These are phyloP conservation scores for Spizellomyces sp. DNA, from an alignment of 192 early-diverging fungal genomes.

Conservation along the genomic window DNA sequence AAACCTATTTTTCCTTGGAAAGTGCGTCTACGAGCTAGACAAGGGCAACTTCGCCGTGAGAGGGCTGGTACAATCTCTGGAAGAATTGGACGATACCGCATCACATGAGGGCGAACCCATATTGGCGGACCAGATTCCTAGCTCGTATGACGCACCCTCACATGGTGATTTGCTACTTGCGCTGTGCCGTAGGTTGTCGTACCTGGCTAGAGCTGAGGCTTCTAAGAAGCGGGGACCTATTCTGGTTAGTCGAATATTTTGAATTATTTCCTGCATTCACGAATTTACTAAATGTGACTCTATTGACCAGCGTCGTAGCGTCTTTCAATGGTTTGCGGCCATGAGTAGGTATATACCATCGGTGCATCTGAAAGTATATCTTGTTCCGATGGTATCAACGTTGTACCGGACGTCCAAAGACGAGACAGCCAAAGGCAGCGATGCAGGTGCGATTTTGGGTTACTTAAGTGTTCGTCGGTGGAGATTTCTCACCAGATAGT, in stretches of 20 bases:
- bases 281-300: background rate
- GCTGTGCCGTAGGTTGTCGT: slow-evolving; percentile 66
- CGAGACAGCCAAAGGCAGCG: slow-evolving; percentile 62
- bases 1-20: slow-evolving; percentile 91
- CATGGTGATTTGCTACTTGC: slow-evolving; percentile 5
- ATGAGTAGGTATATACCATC: slow-evolving; percentile 68
- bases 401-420: slow-evolving; percentile 82
- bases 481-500: slow-evolving; percentile 5
- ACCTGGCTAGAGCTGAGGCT: slow-evolving; percentile 63
- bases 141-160: no score
- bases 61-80: no score
- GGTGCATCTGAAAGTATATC: slow-evolving; percentile 58
- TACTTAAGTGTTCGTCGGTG: slow-evolving; percentile 5
- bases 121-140: no score
- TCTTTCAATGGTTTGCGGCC: slow-evolving; percentile 95
- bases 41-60: no score
- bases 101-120: no score
- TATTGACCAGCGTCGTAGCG: slow-evolving; percentile 54
- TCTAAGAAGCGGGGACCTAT: slow-evolving; percentile 43
- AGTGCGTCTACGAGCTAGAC: slow-evolving; percentile 33
- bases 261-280: background rate
- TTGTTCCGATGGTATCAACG: slow-evolving; percentile 72
- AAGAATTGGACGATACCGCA: no score
- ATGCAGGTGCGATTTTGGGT: slow-evolving; percentile 52
- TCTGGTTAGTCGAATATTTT: background rate